These are phyloP conservation scores for Logfia minima DNA, from an alignment of 129 eudicot genomes.

Conservation along the genomic window DNA sequence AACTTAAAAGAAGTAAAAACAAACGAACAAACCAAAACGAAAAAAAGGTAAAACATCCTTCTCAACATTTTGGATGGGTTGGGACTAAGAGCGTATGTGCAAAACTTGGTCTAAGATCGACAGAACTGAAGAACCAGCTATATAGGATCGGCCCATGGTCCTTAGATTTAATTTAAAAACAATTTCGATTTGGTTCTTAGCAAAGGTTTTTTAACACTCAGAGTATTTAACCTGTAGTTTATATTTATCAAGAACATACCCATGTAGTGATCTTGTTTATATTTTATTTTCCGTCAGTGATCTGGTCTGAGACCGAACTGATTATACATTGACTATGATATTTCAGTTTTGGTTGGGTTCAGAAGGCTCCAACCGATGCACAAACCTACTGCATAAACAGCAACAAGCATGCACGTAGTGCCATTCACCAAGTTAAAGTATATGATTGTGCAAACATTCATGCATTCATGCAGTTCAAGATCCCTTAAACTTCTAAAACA, in stretches of 20 bases:
- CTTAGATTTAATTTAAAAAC: background rate
- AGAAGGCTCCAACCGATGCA: background rate
- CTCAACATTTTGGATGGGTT: too few species aligned
- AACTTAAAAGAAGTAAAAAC: too few species aligned
- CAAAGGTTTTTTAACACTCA: too few species aligned
- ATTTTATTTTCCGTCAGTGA: background rate
- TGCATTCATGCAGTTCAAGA: constrained; percentile 16
- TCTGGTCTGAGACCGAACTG: background rate
- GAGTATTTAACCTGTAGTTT: background rate
- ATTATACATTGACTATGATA: background rate
- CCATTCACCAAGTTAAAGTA: constrained; percentile 1
- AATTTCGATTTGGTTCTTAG: background rate
- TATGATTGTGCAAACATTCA: constrained; percentile 7
- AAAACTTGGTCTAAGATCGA: too few species aligned
- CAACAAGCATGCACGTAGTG: background rate
- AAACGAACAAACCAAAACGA: too few species aligned
- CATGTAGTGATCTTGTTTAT: background rate
- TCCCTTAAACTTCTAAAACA: constrained; percentile 10
- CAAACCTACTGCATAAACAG: background rate
- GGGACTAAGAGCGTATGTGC: too few species aligned
- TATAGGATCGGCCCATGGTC: too few species aligned
- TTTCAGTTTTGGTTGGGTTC: background rate
- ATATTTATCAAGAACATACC: background rate
- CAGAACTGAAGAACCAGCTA: too few species aligned
- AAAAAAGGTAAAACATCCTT: too few species aligned